phyloP scores from a whole-genome alignment of 345 rosid genomes.

The Atalantia buxifolia region DNA sequence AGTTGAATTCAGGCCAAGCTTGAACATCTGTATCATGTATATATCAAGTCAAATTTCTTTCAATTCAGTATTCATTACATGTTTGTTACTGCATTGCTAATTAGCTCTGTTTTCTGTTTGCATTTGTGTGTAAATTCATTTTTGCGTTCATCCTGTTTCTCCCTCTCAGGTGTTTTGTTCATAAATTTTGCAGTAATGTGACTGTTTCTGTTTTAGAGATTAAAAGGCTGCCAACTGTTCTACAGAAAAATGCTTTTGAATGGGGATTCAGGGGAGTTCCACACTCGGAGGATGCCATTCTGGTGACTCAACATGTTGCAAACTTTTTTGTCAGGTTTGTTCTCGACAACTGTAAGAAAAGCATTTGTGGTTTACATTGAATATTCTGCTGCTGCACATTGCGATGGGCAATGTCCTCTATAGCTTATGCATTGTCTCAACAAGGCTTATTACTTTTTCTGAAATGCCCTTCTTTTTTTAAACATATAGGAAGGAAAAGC shows the following conservation, averaged over 20 bases:
- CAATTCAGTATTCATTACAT: too few relatives aligned
- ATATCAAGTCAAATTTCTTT: background rate
- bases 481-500: background rate
- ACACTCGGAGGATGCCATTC: slow-evolving; percentile 86
- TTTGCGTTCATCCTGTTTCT: too few relatives aligned
- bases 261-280: slow-evolving; percentile 84
- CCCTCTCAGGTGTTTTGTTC: background rate
- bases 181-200: background rate
- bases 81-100: too few relatives aligned
- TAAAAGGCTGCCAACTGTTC: background rate
- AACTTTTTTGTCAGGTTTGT: slow-evolving; percentile 76
- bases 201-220: background rate
- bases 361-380: background rate
- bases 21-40: background rate
- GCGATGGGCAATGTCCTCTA: background rate
- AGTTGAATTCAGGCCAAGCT: background rate
- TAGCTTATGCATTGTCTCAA: background rate
- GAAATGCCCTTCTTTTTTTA: background rate
- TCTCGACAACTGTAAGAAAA: background rate
- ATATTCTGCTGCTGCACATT: background rate
- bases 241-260: slow-evolving; percentile 96
- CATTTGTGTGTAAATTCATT: too few relatives aligned
- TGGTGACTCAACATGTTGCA: slow-evolving; percentile 82
- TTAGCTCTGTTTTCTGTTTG: too few relatives aligned
- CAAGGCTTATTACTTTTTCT: background rate